phyloP scores from a whole-genome alignment of 345 rosid genomes.

The Syzygium grande region DNA sequence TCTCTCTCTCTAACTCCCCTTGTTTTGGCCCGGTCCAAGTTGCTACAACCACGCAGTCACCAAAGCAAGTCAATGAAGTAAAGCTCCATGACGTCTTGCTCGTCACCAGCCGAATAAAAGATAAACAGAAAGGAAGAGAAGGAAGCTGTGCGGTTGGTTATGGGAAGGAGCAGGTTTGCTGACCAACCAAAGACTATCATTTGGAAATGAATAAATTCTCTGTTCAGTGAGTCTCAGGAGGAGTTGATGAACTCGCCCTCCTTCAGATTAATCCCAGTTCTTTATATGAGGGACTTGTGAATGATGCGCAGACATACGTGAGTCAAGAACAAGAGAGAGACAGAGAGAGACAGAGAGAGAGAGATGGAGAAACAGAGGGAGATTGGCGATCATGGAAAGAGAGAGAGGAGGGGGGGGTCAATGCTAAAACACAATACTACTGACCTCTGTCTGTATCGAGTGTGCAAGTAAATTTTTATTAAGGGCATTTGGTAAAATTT shows the following conservation, averaged over 20 bases:
- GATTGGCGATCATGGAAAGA: not conserved
- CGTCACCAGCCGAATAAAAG: not conserved
- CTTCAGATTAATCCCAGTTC: not conserved
- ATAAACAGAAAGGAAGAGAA: not conserved
- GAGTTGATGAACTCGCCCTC: not conserved
- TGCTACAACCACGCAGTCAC: not conserved
- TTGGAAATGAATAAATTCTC: not conserved
- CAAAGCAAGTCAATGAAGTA: not conserved
- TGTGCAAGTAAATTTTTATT: not conserved
- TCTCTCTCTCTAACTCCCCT: not conserved
- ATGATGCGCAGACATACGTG: not conserved
- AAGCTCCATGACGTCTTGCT: not conserved
- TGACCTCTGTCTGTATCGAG: not conserved
- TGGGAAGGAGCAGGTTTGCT: not conserved
- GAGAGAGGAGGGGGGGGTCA: not conserved
- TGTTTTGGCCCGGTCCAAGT: not conserved
- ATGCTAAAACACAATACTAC: too few species aligned
- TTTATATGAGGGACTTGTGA: not conserved
- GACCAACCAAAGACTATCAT: not conserved
- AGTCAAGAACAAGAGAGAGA: not conserved
- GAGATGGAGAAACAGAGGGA: not conserved
- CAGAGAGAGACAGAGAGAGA: not conserved
- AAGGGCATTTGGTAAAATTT: not conserved
- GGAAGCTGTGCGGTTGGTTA: not conserved
- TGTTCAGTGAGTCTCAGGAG: not conserved